Evolutionary conservation across 1,139 yeast genomes (phyloP), one percentile per base, ranked within the genome.

Genomic region (Scheffersomyces parashehatae): DNA sequence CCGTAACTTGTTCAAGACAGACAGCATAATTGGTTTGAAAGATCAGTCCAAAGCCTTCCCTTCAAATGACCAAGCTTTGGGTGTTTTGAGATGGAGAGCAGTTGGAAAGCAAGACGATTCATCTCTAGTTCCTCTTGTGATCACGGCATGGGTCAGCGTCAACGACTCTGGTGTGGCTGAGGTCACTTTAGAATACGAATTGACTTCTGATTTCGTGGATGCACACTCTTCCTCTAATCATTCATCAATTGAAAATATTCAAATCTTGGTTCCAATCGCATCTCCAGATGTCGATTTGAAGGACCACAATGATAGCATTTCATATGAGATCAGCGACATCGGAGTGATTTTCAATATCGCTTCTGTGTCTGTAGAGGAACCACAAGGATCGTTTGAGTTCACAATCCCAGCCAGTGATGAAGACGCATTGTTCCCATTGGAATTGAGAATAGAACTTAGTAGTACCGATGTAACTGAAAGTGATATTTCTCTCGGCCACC

Each of bases 1-100:
- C 70, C 85, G 88, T 60, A 73, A 72, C 39, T 67, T 81, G 57
- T 93, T 91, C 65, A 73, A 78, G 38, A 64, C 75, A 20, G 65
- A 73, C 28, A 75, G 79, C 49, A 67, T 79, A 35, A 82, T 93
- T 59, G 85, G 86, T 1, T 79, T 91, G 57, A 88, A 87, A 61
- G 96, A 90, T 60, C 72, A 82, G 43, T 62, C 79, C 35, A 88
- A 89, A 58, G 80, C 90, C 28, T 91, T 93, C 79, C 98, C 98
- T 37, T 75, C 90, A 7, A 89, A 91, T 65, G 96, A 90, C 65
- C 93, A 88, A 61, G 85, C 89, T 45, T 74, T 90, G 52, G 96
- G 95, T 45, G 96, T 93, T 35, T 77, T 93, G 60, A 85, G 97
- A 75, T 93, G 98, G 97, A 80, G 88, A 67, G 81, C 80, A 30